phyloP scores from a whole-genome alignment of 2,329 filamentous ascomycete genomes.

The Colletotrichum sp. region DNA sequence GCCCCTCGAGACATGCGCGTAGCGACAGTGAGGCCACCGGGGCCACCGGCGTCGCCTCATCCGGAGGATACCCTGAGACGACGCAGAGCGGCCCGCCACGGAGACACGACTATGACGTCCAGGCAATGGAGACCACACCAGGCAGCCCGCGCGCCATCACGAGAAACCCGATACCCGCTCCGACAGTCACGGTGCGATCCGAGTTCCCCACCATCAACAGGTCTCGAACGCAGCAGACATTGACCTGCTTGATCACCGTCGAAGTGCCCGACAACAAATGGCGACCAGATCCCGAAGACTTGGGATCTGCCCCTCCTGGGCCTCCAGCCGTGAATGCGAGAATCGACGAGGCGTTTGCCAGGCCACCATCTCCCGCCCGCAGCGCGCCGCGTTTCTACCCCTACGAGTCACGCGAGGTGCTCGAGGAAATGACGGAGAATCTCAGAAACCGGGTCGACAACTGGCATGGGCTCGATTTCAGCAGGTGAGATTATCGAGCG shows the following conservation, averaged over 20 bases:
- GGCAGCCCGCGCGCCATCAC: conserved; percentile 73
- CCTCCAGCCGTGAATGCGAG: conserved; percentile 44
- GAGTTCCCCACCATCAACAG: conserved; percentile 94
- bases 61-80: conserved; percentile 79
- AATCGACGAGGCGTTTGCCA: conserved; percentile 59
- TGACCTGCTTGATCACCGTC: conserved; percentile 92
- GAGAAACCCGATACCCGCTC: conserved; percentile 88
- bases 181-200: conserved; percentile 91
- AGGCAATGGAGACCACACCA: conserved; percentile 90
- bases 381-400: conserved; percentile 67
- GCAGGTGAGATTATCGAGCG: conserved; percentile 56
- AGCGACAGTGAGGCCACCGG: conserved; percentile 82
- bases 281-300: conserved; percentile 83
- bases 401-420: conserved; percentile 75
- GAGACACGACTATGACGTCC: conserved; percentile 92
- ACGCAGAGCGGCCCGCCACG: conserved; percentile 72
- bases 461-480: conserved; percentile 96
- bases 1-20: conserved; percentile 63
- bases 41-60: conserved; percentile 74
- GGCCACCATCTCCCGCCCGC: conserved; percentile 64
- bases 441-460: conserved; percentile 91
- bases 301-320: conserved; percentile 58
- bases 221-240: conserved; percentile 90
- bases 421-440: conserved; percentile 87
- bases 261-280: conserved; percentile 94